Percentiles rank a stretch among this genome's conserved stretches.
Conservation (phyloP, 2,329 filamentous ascomycete species). For the Hypoxylon sp. region DNA sequence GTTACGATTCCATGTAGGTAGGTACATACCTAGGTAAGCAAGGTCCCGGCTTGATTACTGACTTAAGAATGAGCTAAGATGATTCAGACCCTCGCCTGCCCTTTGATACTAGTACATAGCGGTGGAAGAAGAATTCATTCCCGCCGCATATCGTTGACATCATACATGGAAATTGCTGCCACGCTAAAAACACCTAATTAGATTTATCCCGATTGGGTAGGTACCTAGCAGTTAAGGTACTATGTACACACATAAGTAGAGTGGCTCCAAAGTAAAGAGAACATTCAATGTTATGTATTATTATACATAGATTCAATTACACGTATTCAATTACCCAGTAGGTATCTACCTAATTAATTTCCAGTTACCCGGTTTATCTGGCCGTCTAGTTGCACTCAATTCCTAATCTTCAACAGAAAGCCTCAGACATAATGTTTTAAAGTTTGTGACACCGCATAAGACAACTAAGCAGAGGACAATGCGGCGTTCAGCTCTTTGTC, state of each 20-base stretch:
- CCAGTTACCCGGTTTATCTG: background rate
- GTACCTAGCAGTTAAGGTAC: background rate
- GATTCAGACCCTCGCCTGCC: constrained; percentile 16
- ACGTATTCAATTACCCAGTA: background rate
- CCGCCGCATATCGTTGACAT: constrained; percentile 31
- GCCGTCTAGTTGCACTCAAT: background rate
- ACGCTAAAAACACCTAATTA: constrained; percentile 5
- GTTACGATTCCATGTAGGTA: background rate
- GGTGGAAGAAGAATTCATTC: constrained; percentile 20
- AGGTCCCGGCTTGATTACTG: constrained; percentile 6
- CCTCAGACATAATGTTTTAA: background rate
- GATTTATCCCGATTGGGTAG: constrained; percentile 1
- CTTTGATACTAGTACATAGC: constrained; percentile 10
- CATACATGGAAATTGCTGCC: constrained; percentile 18
- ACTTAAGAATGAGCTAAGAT: constrained; percentile 1
- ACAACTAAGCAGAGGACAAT: background rate
- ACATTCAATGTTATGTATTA: too few species aligned
- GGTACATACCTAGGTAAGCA: background rate
- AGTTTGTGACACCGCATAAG: background rate
- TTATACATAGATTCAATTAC: too few species aligned
- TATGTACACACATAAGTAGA: too few species aligned
- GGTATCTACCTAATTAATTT: background rate
- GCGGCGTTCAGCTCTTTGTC: background rate
- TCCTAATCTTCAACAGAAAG: background rate
- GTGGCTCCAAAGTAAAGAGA: background rate